These are phyloP conservation scores for Taiozyma onychis DNA, from an alignment of 1,139 yeast species.

Conservation along the genomic window DNA sequence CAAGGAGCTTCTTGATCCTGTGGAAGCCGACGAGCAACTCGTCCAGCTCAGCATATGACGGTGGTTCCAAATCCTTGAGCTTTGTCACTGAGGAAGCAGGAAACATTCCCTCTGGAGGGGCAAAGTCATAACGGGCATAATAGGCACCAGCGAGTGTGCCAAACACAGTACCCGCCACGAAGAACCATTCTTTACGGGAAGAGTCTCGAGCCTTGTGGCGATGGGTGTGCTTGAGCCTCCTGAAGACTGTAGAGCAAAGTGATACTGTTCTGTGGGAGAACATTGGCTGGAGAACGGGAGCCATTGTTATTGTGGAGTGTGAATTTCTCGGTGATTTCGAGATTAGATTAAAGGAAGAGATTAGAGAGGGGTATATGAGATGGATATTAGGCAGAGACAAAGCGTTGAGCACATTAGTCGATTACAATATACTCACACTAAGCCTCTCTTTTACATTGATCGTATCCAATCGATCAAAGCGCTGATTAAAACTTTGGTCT, in stretches of 20 bases:
- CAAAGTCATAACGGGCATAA: slow-evolving; percentile 9
- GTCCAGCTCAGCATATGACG: slow-evolving; percentile 26
- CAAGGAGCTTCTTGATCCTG: slow-evolving; percentile 10
- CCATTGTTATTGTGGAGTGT: background rate
- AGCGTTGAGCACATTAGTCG: too few species aligned
- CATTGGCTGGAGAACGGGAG: background rate
- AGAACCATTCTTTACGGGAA: background rate
- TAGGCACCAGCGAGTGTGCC: slow-evolving; percentile 12
- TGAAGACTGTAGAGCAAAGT: background rate
- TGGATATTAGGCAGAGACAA: background rate
- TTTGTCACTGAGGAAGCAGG: slow-evolving; percentile 30
- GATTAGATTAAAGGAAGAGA: background rate
- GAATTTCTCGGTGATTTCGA: background rate
- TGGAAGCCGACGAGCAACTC: slow-evolving; percentile 6
- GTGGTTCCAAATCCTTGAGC: slow-evolving; percentile 25
- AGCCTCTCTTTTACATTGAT: too few species aligned
- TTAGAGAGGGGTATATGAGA: background rate
- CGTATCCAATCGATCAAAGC: too few species aligned
- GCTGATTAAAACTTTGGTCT: too few species aligned
- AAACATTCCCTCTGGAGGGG: slow-evolving; percentile 21
- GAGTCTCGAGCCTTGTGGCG: background rate
- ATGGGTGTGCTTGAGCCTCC: background rate
- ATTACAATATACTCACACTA: too few species aligned
- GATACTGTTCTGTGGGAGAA: background rate
- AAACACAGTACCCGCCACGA: background rate